phyloP scores from a whole-genome alignment of 768 basidiomycete genomes.

The Calocera viscosa region DNA sequence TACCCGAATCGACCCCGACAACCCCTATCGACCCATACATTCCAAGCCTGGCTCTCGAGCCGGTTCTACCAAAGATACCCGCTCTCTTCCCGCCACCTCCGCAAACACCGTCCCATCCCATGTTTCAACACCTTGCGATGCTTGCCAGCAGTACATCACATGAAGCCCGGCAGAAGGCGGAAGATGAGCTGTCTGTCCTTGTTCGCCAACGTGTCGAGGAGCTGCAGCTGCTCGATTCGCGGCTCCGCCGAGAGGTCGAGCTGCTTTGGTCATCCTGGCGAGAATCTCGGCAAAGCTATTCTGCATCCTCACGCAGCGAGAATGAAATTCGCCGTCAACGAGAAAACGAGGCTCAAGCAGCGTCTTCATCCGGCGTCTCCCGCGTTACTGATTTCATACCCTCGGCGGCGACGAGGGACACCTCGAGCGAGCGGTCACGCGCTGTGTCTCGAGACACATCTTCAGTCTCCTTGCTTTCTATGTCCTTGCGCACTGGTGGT shows the following conservation, averaged over 20 bases:
- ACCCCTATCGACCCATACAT: background rate
- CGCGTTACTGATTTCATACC: background rate
- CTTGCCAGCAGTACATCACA: slow-evolving; percentile 46
- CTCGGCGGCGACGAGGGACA: background rate
- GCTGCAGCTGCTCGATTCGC: background rate
- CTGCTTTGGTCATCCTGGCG: slow-evolving; percentile 1
- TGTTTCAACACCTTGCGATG: slow-evolving; percentile 51
- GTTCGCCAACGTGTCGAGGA: slow-evolving; percentile 20
- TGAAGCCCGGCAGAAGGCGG: slow-evolving; percentile 42
- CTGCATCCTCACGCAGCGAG: background rate
- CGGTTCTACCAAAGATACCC: slow-evolving; percentile 42
- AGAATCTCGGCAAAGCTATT: background rate
- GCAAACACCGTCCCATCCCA: slow-evolving; percentile 60
- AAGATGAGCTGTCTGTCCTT: slow-evolving; percentile 44
- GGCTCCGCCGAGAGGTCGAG: slow-evolving; percentile 1
- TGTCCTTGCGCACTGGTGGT: slow-evolving; percentile 2
- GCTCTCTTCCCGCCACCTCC: slow-evolving; percentile 63
- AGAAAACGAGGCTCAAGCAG: background rate
- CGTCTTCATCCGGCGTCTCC: background rate
- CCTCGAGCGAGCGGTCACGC: background rate
- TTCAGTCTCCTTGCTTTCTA: background rate
- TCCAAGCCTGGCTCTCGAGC: slow-evolving; percentile 11
- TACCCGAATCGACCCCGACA: background rate
- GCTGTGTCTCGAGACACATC: background rate
- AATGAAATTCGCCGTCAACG: background rate